phyloP scores from a whole-genome alignment of 2,329 filamentous ascomycete species.

The Talaromyces islandicus region DNA sequence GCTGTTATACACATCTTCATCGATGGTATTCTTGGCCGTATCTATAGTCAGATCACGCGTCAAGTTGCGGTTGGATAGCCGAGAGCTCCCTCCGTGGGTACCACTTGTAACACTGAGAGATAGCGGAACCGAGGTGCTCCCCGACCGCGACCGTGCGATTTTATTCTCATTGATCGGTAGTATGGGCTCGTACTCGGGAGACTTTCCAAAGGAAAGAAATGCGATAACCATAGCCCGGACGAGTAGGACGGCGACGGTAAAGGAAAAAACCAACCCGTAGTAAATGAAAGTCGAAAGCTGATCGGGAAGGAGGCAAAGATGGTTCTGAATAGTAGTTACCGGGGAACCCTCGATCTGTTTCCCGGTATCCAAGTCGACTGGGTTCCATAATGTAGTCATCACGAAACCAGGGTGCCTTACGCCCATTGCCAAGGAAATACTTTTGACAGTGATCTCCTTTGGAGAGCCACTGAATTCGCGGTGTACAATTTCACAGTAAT shows the following conservation, averaged over 20 bases:
- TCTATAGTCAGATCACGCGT: neutral
- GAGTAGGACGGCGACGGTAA: constrained; percentile 46
- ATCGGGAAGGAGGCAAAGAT: constrained; percentile 84
- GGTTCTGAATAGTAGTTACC: constrained; percentile 67
- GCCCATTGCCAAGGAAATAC: constrained; percentile 93
- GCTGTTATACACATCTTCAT: constrained; percentile 6
- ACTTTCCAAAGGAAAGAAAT: constrained; percentile 19
- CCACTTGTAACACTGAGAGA: constrained; percentile 16
- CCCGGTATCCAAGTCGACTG: constrained; percentile 55
- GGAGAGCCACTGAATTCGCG: constrained; percentile 57
- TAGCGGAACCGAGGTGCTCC: constrained; percentile 20
- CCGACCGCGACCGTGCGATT: constrained; percentile 13
- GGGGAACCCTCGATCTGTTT: constrained; percentile 18
- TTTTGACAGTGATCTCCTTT: constrained; percentile 90
- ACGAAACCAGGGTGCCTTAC: constrained; percentile 81
- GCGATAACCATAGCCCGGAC: constrained; percentile 35
- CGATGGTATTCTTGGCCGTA: neutral
- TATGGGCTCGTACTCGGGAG: constrained; percentile 27
- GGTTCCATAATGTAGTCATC: constrained; percentile 88
- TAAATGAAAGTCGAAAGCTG: constrained; percentile 77
- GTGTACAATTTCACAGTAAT: constrained; percentile 90
- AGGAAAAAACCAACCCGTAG: constrained; percentile 60
- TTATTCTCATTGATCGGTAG: constrained; percentile 21
- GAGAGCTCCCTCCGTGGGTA: constrained; percentile 17
- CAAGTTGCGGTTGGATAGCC: constrained; percentile 7